phyloP scores from a whole-genome alignment of 352 stramenopile species.

The Globisporangium megalacanthum region DNA sequence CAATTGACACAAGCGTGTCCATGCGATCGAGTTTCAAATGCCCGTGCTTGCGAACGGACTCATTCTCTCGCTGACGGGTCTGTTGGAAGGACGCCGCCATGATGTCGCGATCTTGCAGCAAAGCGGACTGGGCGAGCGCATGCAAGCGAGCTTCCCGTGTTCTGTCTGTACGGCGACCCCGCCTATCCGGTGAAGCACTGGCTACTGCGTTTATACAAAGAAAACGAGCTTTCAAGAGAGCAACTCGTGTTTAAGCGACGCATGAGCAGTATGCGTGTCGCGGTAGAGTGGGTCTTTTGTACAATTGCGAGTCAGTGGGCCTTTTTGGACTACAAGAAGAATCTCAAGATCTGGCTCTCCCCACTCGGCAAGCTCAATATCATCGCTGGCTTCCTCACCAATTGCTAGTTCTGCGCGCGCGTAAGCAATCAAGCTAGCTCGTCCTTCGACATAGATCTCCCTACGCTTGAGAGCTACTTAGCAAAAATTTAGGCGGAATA shows the following conservation, averaged over 20 bases:
- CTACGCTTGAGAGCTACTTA: neutral
- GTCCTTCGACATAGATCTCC: neutral
- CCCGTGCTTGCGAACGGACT: neutral
- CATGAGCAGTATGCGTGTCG: neutral
- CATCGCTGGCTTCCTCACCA: neutral
- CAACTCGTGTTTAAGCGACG: neutral
- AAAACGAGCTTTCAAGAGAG: neutral
- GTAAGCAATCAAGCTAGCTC: neutral
- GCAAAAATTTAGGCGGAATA: neutral
- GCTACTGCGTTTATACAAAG: neutral
- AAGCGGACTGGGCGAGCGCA: neutral
- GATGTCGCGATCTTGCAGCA: neutral
- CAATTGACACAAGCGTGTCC: neutral
- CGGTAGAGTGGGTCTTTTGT: neutral
- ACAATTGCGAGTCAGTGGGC: neutral
- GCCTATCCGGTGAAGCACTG: neutral
- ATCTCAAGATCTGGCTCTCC: neutral
- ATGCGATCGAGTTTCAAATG: neutral
- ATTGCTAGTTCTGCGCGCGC: neutral
- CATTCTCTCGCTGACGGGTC: neutral
- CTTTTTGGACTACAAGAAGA: neutral
- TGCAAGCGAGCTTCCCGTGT: neutral
- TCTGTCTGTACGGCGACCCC: neutral
- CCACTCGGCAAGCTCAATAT: neutral
- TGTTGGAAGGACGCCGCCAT: neutral